Conservation (phyloP, 78 protist species). For the slime mould (Dictyostelium discoideum) region dicty_2.7 NC_007088.5:126501-127000, state of each 20-base stretch:
- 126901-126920: neutral
- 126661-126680: neutral
- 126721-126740: neutral
- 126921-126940: neutral
- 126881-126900: neutral
- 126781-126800: neutral
- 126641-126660: neutral
- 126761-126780: neutral
- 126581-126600: conserved; percentile 42
- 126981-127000: neutral
- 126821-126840: conserved; percentile 47
- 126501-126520: conserved; percentile 41
- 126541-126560: conserved; percentile 49
- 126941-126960: neutral
- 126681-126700: neutral
- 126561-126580: conserved; percentile 47
- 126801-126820: no score
- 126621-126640: conserved; percentile 40
- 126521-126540: conserved; percentile 59
- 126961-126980: neutral
- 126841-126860: conserved; percentile 57
- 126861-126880: conserved; percentile 16
- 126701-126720: neutral
- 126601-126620: conserved; percentile 51
- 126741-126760: no score